phyloP scores from a whole-genome alignment of 306 rosid genomes.

The Fagus crenata region DNA sequence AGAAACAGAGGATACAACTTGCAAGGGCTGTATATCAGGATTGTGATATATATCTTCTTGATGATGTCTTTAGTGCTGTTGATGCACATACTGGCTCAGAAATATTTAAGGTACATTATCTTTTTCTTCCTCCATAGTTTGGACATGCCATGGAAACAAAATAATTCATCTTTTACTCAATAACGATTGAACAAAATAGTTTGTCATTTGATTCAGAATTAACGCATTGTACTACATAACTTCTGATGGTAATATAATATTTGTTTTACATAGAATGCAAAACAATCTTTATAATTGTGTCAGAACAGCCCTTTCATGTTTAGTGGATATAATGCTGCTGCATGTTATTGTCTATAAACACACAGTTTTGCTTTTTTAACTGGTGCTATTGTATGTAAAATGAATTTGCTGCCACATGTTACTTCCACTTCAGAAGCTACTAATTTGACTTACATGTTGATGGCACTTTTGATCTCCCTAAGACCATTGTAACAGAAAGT shows the following conservation, averaged over 20 bases:
- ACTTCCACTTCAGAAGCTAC: not conserved
- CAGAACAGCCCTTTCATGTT: not conserved
- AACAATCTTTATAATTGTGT: not conserved
- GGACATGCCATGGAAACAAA: not conserved
- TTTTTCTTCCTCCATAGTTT: not conserved
- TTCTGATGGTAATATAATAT: not conserved
- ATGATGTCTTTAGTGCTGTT: slow-evolving; percentile 96
- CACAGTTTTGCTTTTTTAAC: not conserved
- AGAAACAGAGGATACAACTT: slow-evolving; percentile 91
- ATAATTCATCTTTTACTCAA: not conserved
- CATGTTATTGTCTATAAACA: not conserved
- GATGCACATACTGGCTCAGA: slow-evolving; percentile 97
- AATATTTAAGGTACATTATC: slow-evolving; percentile 67
- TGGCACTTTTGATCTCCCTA: not conserved
- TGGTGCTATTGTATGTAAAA: not conserved
- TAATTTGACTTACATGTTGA: not conserved
- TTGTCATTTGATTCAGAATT: too few species aligned
- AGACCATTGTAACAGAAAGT: not conserved
- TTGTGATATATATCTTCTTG: slow-evolving; percentile 84
- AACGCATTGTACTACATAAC: not conserved
- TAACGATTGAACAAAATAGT: not conserved
- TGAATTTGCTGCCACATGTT: not conserved
- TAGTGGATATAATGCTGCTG: not conserved
- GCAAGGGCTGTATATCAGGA: slow-evolving; percentile 94
- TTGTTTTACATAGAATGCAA: not conserved